Evolutionary conservation across 2,329 filamentous ascomycete genomes (phyloP), one percentile per base, ranked within the genome.

Genomic region (Colletotrichum lupini): DNA sequence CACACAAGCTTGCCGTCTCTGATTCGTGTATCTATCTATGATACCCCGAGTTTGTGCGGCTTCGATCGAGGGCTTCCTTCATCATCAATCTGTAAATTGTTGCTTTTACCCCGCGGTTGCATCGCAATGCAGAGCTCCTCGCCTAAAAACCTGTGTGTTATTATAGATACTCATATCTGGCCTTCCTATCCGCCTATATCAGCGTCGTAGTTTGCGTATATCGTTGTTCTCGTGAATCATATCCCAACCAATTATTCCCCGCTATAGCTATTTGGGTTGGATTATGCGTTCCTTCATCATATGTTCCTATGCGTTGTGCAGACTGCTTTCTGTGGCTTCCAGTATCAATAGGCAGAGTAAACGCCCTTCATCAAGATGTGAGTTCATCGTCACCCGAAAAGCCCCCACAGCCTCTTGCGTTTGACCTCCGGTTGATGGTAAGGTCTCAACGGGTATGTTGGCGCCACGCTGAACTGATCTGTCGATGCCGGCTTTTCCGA

Each of bases 391-490:
- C 42, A n/a, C n/a, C 42, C 26, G 32, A 75, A 72, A 6, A 71
- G 53, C 4, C 67, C 35, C 73, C 72, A 74, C n/a, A 75, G 61
- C 6, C 42, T 63, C 22, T 53, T 75, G 9, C 35, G 49, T 28
- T 55, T 67, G n/a, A 55, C 19, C 9, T 71, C 30, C 3, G 67
- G 26, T 28, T 62, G 35, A 9, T 59, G 46, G 16, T 67, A 67
- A 19, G 71, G 73, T 24, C 63, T 61, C 37, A 75, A 52, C n/a
- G 73, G 73, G 24, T 72, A 75, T 9, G 63, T 74, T 11, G 71
- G 73, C 14, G 28, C 42, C 4, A 55, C 16, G 11, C 19, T 64
- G n/a, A 62, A 49, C 22, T 61, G 68, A 4, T 63, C 64, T 8
- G 30, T 26, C 9, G 28, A 22, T 19, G 22, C 57, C 28, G 64